Evolutionary conservation across 371 early-diverging fungal species (phyloP), one percentile per base, ranked within the genome.

Genomic region (Mortierella sp.): DNA sequence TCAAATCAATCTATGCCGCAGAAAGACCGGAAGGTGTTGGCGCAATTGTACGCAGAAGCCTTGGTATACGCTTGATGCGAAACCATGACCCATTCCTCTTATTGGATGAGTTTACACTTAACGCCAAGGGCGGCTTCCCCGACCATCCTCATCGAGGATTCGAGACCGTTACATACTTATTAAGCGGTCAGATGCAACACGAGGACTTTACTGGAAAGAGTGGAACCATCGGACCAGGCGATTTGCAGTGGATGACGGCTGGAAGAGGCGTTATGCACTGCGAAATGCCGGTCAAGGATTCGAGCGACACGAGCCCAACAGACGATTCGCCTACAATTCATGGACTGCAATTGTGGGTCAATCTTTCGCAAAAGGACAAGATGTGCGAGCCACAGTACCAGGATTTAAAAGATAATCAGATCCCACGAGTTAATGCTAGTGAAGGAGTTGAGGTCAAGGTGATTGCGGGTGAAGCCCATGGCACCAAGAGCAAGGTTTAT

Each of bases 261-360:
- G 93, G 89, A 6, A 82, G 85, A 47, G 96, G 96, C 9, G 93
- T 96, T 54, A 86, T 95, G 9, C 95, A 95, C 73, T 88, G 92
- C 53, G 95, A 94, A 70, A 92, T 93, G 83, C 94, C 93, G 7
- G 84, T 84, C 9, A 86, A 72, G 32, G 68, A 84, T 26, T 54
- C 55, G 32, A 49, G 73, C 31, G 68, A 72, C 45, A 51, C 72
- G 10, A 76, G 74, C 23, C 70, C 76, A 19, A 64, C 23, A 56
- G 65, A 66, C 28, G 26, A 55, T n/a, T n/a, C n/a, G 17, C 47
- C 35, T 7, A 42, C 43, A 23, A 84, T 86, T 0, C 89, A 89
- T 49, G 95, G 95, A 12, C 86, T 96, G 29, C 96, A 95, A 70
- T 87, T 95, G 42, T 96, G 95, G 94, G 90, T 96, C 80, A 96